phyloP scores from a whole-genome alignment of 805 yeast species.

The Hanseniaspora singularis region DNA sequence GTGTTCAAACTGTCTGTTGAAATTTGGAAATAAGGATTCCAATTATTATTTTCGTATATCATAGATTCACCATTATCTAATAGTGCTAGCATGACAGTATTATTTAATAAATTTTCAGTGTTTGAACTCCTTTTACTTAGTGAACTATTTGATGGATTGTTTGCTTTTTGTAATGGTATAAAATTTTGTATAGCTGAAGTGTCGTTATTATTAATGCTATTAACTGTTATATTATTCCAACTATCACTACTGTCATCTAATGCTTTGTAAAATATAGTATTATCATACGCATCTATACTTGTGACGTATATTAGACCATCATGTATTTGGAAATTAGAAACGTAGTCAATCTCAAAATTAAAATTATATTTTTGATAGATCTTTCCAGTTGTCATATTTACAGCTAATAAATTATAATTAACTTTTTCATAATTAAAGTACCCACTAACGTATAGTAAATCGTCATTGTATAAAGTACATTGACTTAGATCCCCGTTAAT shows the following conservation, averaged over 20 bases:
- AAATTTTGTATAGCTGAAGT: not conserved
- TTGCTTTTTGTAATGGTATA: no score
- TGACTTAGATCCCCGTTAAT: conserved; percentile 45
- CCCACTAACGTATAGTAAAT: conserved; percentile 40
- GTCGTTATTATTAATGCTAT: no score
- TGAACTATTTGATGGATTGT: not conserved
- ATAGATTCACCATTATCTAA: conserved; percentile 19
- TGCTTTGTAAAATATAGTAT: conserved; percentile 28
- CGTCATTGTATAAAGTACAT: conserved; percentile 37
- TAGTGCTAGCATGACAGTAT: conserved; percentile 19
- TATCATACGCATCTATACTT: conserved; percentile 34
- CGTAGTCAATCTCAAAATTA: conserved; percentile 4
- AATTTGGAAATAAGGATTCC: conserved; percentile 23
- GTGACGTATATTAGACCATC: conserved; percentile 35
- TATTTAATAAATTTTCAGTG: not conserved
- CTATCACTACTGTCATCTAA: not conserved
- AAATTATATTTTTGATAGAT: not conserved
- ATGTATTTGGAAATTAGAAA: conserved; percentile 18
- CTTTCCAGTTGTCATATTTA: conserved; percentile 33
- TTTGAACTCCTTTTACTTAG: not conserved
- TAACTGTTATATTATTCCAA: no score
- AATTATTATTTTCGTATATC: conserved; percentile 21
- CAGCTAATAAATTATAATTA: conserved; percentile 27
- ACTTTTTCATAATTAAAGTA: conserved; percentile 30
- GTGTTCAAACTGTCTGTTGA: conserved; percentile 18